Base-by-base conservation (phyloP, 768 basidiomycete species). In the Trametes elegans region DNA sequence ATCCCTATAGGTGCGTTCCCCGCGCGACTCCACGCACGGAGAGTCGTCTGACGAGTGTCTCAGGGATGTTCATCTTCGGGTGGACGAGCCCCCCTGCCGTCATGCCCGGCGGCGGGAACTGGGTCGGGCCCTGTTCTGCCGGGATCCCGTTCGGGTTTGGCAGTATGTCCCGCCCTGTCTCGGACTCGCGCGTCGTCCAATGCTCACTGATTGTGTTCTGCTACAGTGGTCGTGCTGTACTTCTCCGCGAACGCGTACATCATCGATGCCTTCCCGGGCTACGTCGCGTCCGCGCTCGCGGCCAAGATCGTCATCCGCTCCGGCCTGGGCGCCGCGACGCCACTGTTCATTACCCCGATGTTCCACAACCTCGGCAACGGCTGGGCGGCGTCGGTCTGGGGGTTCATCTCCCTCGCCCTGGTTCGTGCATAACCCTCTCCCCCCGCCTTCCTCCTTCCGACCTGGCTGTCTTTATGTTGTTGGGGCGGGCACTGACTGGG, bases 181-280 rank as follows among this genome's bases (percentile, higher is more conserved):
- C 31, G 29, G 21, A 8, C 26, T 29, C 23, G 32, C 36, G 19
- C 18, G 3, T 32, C 2, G n/a, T n/a, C n/a, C n/a, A n/a, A 13
- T 13, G 34, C 35, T 11, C 8, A 48, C 26, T 38, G 19, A 29
- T 41, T n/a, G 11, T 9, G 18, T n/a, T 26, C 5, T 19, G 31
- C 19, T 36, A 5, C 41, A 66, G 63, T 74, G 70, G 71, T 72
- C 52, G 60, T 68, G 40, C 65, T 72, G 43, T 74, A 73, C 67
- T 72, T 71, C 66, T 68, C 70, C 24, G 73, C 73, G 5, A 71
- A 75, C 62, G 71, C 68, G 27, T 74, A 74, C 59, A 59, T 74
- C 64, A 71, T 73, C 63, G 73, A 74, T 58, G 69, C 72, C n/a
- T 73, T 71, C 65, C 70, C 71, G 18, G 66, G 66, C 16, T 73